Conservation (phyloP, 352 stramenopile species). For the Phytophthora crassamura region DNA sequence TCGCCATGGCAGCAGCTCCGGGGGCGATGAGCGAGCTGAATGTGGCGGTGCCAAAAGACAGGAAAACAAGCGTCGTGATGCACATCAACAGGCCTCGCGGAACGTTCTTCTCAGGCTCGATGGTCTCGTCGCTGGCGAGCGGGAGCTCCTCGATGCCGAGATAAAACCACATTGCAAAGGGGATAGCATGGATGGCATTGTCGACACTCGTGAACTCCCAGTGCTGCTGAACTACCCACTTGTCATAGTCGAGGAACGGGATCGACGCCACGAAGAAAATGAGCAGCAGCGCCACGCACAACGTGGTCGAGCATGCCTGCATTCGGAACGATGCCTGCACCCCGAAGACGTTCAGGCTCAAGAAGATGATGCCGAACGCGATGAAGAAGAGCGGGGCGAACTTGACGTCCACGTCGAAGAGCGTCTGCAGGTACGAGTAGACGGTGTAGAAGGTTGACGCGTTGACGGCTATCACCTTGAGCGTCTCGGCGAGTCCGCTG, state of each 20-base stretch:
- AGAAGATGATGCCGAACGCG: constrained; percentile 62
- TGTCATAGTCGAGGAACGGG: constrained; percentile 58
- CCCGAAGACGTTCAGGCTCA: constrained; percentile 65
- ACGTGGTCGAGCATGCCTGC: constrained; percentile 61
- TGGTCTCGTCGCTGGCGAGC: constrained; percentile 76
- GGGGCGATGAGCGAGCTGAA: constrained; percentile 75
- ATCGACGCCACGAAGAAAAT: constrained; percentile 65
- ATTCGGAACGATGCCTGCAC: constrained; percentile 71
- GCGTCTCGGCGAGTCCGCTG: constrained; percentile 65
- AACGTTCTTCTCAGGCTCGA: constrained; percentile 79
- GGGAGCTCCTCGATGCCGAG: constrained; percentile 61
- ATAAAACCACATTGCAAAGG: constrained; percentile 67
- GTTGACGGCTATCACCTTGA: constrained; percentile 71
- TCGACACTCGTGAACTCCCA: constrained; percentile 60
- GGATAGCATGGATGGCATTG: constrained; percentile 57
- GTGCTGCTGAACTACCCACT: constrained; percentile 61
- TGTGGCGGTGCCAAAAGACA: constrained; percentile 68
- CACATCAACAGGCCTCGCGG: constrained; percentile 60
- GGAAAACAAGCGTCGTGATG: constrained; percentile 59
- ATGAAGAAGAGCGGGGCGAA: constrained; percentile 62
- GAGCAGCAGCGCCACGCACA: constrained; percentile 59
- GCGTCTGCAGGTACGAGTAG: constrained; percentile 34
- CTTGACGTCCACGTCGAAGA: constrained; percentile 53
- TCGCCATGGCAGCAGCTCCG: constrained; percentile 44
- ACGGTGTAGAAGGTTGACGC: constrained; percentile 63